Evolutionary conservation across 2,329 filamentous ascomycete genomes (phyloP).

Genomic region (Seiridium unicorne): DNA sequence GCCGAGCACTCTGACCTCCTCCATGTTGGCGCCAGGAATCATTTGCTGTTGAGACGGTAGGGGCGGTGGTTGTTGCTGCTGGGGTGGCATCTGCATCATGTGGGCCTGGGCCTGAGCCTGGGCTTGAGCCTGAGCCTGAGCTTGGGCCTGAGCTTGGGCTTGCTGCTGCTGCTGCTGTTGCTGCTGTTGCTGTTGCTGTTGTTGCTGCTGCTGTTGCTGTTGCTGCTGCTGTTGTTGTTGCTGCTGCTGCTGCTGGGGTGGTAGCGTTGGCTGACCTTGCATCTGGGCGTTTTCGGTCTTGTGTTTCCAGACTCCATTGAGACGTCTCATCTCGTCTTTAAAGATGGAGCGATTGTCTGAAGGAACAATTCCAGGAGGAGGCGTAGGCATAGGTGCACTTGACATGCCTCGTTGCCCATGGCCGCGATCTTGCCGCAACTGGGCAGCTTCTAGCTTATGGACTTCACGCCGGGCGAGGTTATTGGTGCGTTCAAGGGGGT

Average conservation of each 20-base stretch:
- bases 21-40: slow-evolving; percentile 32
- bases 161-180: slow-evolving; percentile 2
- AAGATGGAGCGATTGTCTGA: slow-evolving; percentile 33
- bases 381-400: slow-evolving; percentile 1
- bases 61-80: slow-evolving; percentile 16
- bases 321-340: slow-evolving; percentile 48
- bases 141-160: not conserved
- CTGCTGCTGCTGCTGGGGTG: not conserved
- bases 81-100: slow-evolving; percentile 14
- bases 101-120: slow-evolving; percentile 13
- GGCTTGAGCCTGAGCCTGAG: not conserved
- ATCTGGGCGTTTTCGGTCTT: slow-evolving; percentile 17
- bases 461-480: slow-evolving; percentile 51
- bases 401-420: slow-evolving; percentile 35
- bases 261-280: too few species aligned
- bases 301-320: slow-evolving; percentile 55
- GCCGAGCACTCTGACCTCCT: slow-evolving; percentile 56
- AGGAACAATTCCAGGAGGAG: slow-evolving; percentile 6
- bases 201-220: slow-evolving; percentile 9
- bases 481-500: slow-evolving; percentile 45
- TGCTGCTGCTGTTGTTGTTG: not conserved
- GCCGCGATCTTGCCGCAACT: slow-evolving; percentile 49
- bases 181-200: slow-evolving; percentile 7
- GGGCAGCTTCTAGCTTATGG: slow-evolving; percentile 47
- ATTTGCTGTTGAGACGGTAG: slow-evolving; percentile 15